These are phyloP conservation scores for Pichia membranifaciens DNA, from an alignment of 805 yeast genomes.

Conservation along the genomic window DNA sequence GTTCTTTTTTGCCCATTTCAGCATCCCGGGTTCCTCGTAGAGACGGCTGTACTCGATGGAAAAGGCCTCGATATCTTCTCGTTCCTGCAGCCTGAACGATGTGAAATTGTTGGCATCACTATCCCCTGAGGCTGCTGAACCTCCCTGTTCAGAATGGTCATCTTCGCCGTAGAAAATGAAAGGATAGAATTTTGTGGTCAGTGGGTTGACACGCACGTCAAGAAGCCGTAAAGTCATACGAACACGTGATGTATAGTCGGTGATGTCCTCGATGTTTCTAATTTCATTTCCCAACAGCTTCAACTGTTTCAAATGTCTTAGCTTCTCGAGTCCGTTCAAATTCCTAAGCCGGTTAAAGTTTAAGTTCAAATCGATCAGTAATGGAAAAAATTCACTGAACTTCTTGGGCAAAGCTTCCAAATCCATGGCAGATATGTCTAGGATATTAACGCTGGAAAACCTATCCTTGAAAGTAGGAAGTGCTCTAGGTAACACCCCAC, in stretches of 20 bases:
- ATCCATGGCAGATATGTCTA: conserved; percentile 44
- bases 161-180: conserved; percentile 45
- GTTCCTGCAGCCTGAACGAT: conserved; percentile 39
- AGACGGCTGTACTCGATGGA: conserved; percentile 41
- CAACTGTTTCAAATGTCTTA: conserved; percentile 35
- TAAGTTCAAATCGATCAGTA: conserved; percentile 42
- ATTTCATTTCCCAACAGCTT: conserved; percentile 43
- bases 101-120: conserved; percentile 8
- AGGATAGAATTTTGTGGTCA: conserved; percentile 44
- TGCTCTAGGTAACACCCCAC: conserved; percentile 18
- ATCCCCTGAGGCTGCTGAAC: background rate
- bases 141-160: conserved; percentile 6
- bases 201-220: conserved; percentile 46
- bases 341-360: conserved; percentile 41
- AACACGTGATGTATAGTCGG: conserved; percentile 26
- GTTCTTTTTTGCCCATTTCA: conserved; percentile 39
- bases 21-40: conserved; percentile 26
- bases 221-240: conserved; percentile 34
- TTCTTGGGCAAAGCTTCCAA: conserved; percentile 34
- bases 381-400: conserved; percentile 38
- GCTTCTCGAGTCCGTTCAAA: conserved; percentile 31
- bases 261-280: conserved; percentile 29
- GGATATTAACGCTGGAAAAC: conserved; percentile 32
- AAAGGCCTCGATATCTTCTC: conserved; percentile 50
- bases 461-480: conserved; percentile 4